Base-by-base conservation (phyloP, 139 green algal genomes). In the Yamagishiella unicocca region DNA sequence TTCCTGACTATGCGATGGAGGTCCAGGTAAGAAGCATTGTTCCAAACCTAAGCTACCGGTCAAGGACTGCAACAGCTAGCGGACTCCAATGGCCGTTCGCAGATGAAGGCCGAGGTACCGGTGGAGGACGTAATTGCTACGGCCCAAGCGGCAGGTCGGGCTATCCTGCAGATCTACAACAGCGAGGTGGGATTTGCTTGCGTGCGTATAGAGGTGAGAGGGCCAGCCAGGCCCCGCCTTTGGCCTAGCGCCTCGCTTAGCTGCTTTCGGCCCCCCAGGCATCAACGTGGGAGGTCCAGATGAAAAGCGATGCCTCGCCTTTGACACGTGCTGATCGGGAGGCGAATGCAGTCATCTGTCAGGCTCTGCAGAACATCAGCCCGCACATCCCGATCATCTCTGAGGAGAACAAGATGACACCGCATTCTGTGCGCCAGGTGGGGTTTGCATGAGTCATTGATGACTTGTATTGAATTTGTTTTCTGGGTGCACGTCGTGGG, bases 321-420 rank as follows among this genome's bases (percentile, higher is more conserved):
- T 88, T 98, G 5, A 98, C 96, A 0, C 72, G 77, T 0, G 96
- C 96, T 17, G 96, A 98, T 91, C 84, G 75, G 17, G 93, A 95
- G 24, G 94, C 94, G 61, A 98, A 98, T 84, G 40, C 70, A 0
- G 73, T 98, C 46, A 98, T 98, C 38, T 98, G 95, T 73, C 80
- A 93, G 4, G 92, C 85, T 38, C 81, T 90, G 40, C 83, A 88
- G 62, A 78, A 84, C 31, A 78, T 95, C 8, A 90, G 86, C 0
- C 96, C 96, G 0, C 95, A 98, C 91, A 92, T 98, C 27, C 96
- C 96, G 45, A 98, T 98, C 82, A 91, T 98, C 12, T 96, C 92
- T 27, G 96, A 98, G 89, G 96, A 98, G 84, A 98, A 95, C 68
- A 92, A 91, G 45, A 70, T 93, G 62, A 74, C 94, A 64, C 64